phyloP scores from a whole-genome alignment of 139 green algal species.

The Auxenochlorella pyrenoidosa region DNA sequence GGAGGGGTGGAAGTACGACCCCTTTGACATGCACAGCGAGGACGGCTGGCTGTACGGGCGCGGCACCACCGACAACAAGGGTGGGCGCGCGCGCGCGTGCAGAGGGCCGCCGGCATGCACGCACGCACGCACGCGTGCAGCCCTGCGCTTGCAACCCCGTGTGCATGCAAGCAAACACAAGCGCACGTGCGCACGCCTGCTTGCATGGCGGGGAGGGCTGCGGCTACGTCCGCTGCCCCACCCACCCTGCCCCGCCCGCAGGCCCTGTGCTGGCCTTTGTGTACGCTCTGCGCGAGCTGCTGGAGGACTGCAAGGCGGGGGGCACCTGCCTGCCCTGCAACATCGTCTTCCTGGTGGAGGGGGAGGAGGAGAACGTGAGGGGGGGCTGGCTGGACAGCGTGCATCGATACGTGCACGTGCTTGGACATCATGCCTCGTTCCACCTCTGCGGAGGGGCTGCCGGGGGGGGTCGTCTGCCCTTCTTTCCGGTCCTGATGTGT shows the following conservation, averaged over 20 bases:
- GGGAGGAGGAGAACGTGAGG: constrained; percentile 86
- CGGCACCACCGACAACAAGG: constrained; percentile 95
- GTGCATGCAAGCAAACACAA: neutral
- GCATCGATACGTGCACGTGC: too few relatives aligned
- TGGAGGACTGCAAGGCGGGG: constrained; percentile 61
- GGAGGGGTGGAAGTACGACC: constrained; percentile 86
- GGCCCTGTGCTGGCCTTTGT: constrained; percentile 92
- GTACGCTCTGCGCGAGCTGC: constrained; percentile 89
- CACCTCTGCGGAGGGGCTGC: neutral
- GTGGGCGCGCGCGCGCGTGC: neutral
- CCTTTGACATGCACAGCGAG: constrained; percentile 84
- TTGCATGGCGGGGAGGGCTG: too few relatives aligned
- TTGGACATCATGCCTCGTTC: neutral
- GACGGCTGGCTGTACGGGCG: constrained; percentile 94
- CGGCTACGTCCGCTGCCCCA: too few relatives aligned
- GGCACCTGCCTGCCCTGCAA: constrained; percentile 83
- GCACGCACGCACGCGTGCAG: too few relatives aligned
- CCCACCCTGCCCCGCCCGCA: constrained; percentile 10
- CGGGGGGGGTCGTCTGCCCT: too few relatives aligned
- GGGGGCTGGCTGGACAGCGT: neutral
- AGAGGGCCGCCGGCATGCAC: too few relatives aligned
- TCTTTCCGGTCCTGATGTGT: too few relatives aligned
- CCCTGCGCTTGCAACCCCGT: too few relatives aligned
- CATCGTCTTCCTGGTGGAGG: constrained; percentile 94
- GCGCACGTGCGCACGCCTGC: neutral